Evolutionary conservation across 108 stramenopile genomes (phyloP), one percentile per base, ranked within the genome.

Genomic region (Parmales sp.): DNA sequence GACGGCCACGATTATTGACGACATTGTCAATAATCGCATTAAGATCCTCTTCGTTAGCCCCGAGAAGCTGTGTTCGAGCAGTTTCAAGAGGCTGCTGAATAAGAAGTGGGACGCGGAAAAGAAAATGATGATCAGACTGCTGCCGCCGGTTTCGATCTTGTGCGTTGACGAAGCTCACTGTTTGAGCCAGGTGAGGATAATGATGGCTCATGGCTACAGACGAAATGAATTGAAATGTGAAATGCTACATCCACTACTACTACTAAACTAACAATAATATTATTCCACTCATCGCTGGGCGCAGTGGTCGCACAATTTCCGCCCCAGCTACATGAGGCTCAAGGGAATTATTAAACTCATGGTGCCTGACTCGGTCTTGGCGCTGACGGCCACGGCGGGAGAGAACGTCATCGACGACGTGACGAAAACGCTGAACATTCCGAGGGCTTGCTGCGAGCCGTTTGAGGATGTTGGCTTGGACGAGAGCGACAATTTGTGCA

Each of bases 261-360:
- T n/a, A n/a, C n/a, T n/a, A n/a, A n/a, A n/a, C n/a, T n/a, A n/a
- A n/a, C n/a, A n/a, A n/a, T n/a, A n/a, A n/a, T n/a, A n/a, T n/a
- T n/a, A n/a, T n/a, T n/a, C n/a, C n/a, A n/a, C n/a, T n/a, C n/a
- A n/a, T n/a, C 81, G 81, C 74, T 64, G 81, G 37, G 84, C 86
- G 50, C 86, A 95, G 68, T 99, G 98, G 98, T 90, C 90, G 8
- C 95, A 99, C 74, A 95, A 99, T 81, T 99, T 99, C 74, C 80
- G 98, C 11, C 95, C 95, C 29, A 89, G 86, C 18, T 95, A 89
- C 63, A 73, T 93, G 46, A 79, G 91, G 44, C 74, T 95, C 13
- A 70, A 80, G 66, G 79, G 78, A 2, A 63, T 90, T 25, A 63
- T 95, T 9, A 67, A 80, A 8, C 37, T 81, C 1, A 80, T 93